Conservation (phyloP, 176 grass and related monocot species). For the Coix lacrymajobi region DNA sequence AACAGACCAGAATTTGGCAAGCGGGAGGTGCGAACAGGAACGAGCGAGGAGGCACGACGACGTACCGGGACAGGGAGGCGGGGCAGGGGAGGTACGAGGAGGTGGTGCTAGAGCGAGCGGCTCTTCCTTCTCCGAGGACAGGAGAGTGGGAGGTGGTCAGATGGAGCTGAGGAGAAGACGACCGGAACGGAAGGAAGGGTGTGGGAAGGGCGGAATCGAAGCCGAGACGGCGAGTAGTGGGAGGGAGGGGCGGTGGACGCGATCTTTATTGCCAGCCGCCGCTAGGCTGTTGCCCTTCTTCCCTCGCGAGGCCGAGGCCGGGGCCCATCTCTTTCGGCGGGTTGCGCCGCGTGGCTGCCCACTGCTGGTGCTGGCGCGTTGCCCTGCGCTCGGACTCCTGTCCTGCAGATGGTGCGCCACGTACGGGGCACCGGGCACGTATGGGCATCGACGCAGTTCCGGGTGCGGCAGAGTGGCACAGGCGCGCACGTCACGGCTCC, state of each 20-base stretch:
- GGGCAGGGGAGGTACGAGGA: not conserved
- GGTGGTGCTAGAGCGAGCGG: constrained; percentile 2
- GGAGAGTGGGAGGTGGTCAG: not conserved
- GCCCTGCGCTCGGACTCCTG: not conserved
- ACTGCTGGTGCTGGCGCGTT: not conserved
- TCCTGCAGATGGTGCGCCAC: not conserved
- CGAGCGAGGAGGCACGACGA: not conserved
- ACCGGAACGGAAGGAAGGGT: not conserved
- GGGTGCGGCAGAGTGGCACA: too few species aligned
- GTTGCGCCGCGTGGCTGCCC: not conserved
- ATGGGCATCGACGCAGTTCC: too few species aligned
- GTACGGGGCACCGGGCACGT: not conserved
- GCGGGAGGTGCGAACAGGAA: not conserved
- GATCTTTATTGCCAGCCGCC: constrained; percentile 25
- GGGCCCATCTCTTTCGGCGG: not conserved
- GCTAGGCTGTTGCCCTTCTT: not conserved
- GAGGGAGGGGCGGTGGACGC: not conserved
- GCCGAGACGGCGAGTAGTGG: not conserved
- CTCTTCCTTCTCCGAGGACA: not conserved
- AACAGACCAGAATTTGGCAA: not conserved
- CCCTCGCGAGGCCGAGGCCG: not conserved
- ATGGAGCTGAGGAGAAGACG: not conserved
- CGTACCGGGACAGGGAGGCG: constrained; percentile 5
- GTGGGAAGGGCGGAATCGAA: constrained; percentile 9
- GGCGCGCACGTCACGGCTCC: too few species aligned